Evolutionary conservation across 1,284 basidiomycete genomes (phyloP), one percentile per base, ranked within the genome.

Genomic region (Moesziomyces parantarcticus): DNA sequence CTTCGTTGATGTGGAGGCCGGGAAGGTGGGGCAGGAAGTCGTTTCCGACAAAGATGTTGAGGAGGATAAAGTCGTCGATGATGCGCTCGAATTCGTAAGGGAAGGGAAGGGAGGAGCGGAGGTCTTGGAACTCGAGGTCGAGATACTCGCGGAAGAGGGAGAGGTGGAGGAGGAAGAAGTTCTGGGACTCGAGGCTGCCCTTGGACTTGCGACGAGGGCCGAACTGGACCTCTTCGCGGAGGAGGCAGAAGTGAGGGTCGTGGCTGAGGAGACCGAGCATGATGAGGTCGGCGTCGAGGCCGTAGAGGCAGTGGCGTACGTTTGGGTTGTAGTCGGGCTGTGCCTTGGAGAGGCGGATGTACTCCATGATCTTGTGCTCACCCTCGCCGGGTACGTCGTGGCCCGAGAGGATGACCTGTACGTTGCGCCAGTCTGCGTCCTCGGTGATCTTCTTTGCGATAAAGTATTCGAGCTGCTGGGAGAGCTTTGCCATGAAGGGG

Each of bases 311-410:
- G 85, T 99, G 97, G 73, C 97, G 90, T 53, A 93, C 87, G 82
- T 96, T 95, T 21, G 93, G 92, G 84, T 94, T 90, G 86, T 99
- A 97, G 83, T 92, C 92, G 10, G 92, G 92, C 85, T 99, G 97
- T 25, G 97, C 94, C 79, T 96, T 93, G 60, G 90, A 90, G 67
- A 94, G 87, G 51, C 97, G 91, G 81, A 99, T 98, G 85, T 96
- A 99, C 84, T 99, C 97, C 92, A 99, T 98, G 79, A 99, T 96
- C 88, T 99, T 99, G 88, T 99, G 97, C 84, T 99, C 97, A 70
- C 97, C 97, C 85, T 99, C 97, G 72, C 97, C 97, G 0, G 96
- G 96, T 39, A 86, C 93, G 78, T 99, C 95, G 84, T 99, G 95
- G n/a, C 96, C 97, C 40, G 94, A 97, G 45, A 99, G 87, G 50